phyloP scores from a whole-genome alignment of 768 basidiomycete species.

The Neoboletus magnificus region DNA sequence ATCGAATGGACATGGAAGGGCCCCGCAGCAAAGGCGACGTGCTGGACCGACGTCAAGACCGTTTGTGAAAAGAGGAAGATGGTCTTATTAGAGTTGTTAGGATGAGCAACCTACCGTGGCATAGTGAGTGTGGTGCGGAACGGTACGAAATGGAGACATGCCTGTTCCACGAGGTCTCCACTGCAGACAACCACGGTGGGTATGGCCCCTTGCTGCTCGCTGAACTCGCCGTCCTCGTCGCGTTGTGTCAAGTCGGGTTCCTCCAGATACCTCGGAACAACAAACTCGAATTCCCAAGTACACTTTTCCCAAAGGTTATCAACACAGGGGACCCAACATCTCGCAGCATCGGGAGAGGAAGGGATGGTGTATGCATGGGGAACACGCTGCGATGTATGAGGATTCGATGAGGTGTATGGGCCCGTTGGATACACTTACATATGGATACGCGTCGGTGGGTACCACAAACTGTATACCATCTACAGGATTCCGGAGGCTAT shows the following conservation, averaged over 20 bases:
- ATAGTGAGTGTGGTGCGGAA: conserved; percentile 7
- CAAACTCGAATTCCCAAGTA: conserved; percentile 97
- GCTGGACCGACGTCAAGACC: conserved; percentile 89
- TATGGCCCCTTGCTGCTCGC: conserved; percentile 53
- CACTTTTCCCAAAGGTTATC: conserved; percentile 95
- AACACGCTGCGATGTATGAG: conserved; percentile 57
- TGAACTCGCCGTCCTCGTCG: conserved; percentile 41
- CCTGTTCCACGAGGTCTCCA: conserved; percentile 94
- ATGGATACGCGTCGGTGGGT: conserved; percentile 78
- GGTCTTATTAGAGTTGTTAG: conserved; percentile 88
- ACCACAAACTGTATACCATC: conserved; percentile 85
- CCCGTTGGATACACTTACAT: conserved; percentile 50
- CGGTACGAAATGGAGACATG: conserved; percentile 32
- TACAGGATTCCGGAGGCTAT: conserved; percentile 76
- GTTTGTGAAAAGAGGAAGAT: conserved; percentile 92
- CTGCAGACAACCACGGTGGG: conserved; percentile 91
- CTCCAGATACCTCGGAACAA: conserved; percentile 82
- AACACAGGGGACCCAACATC: conserved; percentile 98
- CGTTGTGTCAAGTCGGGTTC: conserved; percentile 39
- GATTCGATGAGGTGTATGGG: conserved; percentile 1
- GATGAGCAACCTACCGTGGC: conserved; percentile 74
- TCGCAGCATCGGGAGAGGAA: conserved; percentile 84
- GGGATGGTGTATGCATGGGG: conserved; percentile 92
- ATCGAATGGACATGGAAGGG: conserved; percentile 83
- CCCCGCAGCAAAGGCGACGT: conserved; percentile 93